These are phyloP conservation scores for Trichosporon ovoides DNA, from an alignment of 1,284 basidiomycete genomes.

Conservation along the genomic window DNA sequence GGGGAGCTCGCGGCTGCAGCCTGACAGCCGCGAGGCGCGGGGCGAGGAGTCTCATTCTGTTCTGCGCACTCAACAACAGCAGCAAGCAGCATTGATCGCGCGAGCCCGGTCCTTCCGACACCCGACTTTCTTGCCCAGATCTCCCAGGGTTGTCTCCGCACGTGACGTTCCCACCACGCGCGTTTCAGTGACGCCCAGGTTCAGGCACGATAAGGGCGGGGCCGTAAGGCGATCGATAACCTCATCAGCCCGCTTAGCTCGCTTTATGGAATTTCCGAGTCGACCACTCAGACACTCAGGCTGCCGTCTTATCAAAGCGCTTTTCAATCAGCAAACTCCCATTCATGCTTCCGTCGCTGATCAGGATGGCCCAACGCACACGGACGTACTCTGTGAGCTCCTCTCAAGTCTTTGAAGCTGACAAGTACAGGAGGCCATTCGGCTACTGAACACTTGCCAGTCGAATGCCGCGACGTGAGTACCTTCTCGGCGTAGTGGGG, in stretches of 20 bases:
- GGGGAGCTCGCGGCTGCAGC: constrained; percentile 4
- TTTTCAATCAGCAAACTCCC: not conserved
- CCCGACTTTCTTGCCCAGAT: not conserved
- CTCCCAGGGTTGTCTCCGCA: not conserved
- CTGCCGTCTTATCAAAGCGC: not conserved
- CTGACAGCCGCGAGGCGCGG: constrained; percentile 1
- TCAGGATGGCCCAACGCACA: constrained; percentile 28
- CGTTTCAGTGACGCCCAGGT: not conserved
- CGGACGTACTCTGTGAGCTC: constrained; percentile 31
- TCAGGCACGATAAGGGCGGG: not conserved
- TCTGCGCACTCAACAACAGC: too few species aligned
- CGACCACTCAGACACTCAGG: too few species aligned
- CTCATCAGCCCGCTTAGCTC: not conserved
- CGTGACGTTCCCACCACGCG: not conserved
- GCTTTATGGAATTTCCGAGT: constrained; percentile 2
- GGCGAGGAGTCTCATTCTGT: constrained; percentile 6
- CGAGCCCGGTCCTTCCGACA: not conserved
- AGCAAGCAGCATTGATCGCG: too few species aligned
- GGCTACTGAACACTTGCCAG: constrained; percentile 83
- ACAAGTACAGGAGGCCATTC: constrained; percentile 62
- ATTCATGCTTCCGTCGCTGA: constrained; percentile 28
- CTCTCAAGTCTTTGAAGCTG: not conserved
- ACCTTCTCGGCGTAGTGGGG: not conserved
- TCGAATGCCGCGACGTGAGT: constrained; percentile 75
- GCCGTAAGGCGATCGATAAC: not conserved